Base-by-base conservation (phyloP, 2,329 filamentous ascomycete genomes). In the Talaromyces sp. region DNA sequence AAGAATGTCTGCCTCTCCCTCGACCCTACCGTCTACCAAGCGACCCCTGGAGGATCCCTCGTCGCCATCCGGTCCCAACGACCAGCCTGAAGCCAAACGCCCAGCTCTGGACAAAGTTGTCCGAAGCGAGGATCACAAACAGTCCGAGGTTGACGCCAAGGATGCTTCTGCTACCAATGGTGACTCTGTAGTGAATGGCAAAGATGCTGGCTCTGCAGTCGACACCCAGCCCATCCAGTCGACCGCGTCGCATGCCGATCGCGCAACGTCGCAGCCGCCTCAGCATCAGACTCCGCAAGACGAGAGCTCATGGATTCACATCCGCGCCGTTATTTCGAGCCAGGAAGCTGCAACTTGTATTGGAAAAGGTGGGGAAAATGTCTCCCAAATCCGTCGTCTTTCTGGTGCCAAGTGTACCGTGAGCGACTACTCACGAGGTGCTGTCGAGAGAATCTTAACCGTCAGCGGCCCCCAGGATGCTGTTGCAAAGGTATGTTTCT, bases 371-470 rank as follows among this genome's bases (percentile, higher is more conserved):
- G 95, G 95, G 76, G 95, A 99, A 83, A 99, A 99, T 75, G 95
- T 99, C 57, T 96, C 93, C 71, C 92, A 96, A 81, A 98, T 99
- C 75, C 89, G 95, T 71, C 92, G 92, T 77, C 85, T 97, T 81
- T 97, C 95, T 61, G 93, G 93, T 72, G 95, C 95, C 70, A 98
- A 98, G 82, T 99, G 95, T 83, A 99, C 95, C 57, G 95, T 99
- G 72, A 97, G 93, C 82, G 95, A 99, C 80, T 99, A 98, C 75
- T 91, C 96, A 72, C 92, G 96, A 75, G 95, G 95, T 70, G 95
- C 95, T 63, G 93, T 98, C 39, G 95, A 99, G 83, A 92, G 95
- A 76, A 97, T 99, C 74, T 84, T 99, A 74, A 99, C 95, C 37
- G 95, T 99, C 67, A 98, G 94, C 79, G 95, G 95, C 68, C 90